Base-by-base conservation (phyloP, 2,329 filamentous ascomycete species). In the Cladosporium colombiae region DNA sequence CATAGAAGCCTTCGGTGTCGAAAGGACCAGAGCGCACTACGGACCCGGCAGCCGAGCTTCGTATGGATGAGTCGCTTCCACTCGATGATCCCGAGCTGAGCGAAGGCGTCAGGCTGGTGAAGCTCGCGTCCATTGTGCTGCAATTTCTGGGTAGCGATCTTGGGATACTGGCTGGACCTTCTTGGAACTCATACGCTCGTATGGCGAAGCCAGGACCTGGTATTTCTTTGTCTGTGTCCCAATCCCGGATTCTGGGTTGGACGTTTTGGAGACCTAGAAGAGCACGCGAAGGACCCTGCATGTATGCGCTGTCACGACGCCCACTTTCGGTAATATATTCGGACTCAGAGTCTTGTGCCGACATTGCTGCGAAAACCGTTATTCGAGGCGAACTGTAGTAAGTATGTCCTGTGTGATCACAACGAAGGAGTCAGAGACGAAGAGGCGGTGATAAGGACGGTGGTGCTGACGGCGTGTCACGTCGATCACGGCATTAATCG, bases 231-330 rank as follows among this genome's bases (percentile, higher is more conserved):
- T 46, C 35, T 29, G 40, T 25, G 33, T 29, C 40, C 61, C 61
- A 63, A 31, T 56, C 35, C 35, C 56, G 49, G 23, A 63, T 46
- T 52, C 33, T 63, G 33, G 50, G 33, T 29, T 25, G 61, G 25
- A 44, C 50, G 11, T n/a, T 46, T 18, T 62, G 61, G 23, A 52
- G 31, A 10, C 25, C 49, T 23, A 56, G 35, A 25, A 46, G 35
- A 35, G 33, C 35, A 25, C 29, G 50, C 23, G 50, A 56, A 44
- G 50, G 56, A 46, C 61, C 61, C 61, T 63, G 61, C 61, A 55
- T 63, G 49, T 27, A 56, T 63, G 61, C 61, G 61, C 61, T 63
- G 61, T 55, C 61, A 63, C 61, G 33, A 46, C 50, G 61, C 61
- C 61, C 61, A 63, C 61, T 63, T 63, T 44, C 61, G 61, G 61